Evolutionary conservation across 2,329 filamentous ascomycete species (phyloP), one percentile per base, ranked within the genome.

Genomic region (Chrysoporthe puriensis): DNA sequence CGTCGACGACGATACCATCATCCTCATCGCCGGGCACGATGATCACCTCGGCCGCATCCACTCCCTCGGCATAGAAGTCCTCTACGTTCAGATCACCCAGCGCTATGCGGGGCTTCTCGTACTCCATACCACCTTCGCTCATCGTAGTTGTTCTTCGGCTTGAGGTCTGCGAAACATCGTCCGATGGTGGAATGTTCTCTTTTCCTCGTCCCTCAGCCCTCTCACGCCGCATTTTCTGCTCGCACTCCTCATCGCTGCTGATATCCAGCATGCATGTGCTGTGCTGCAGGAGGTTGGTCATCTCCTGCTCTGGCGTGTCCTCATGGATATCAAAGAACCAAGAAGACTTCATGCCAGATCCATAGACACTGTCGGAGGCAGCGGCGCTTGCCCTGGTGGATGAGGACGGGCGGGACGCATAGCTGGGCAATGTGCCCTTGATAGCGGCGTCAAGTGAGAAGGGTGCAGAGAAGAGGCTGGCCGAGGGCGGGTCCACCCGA

Each of bases 311-410:
- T 8, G 91, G 88, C 0, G 92, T 93, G 78, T 99, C 95, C 76
- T 97, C 93, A 76, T 97, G 90, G 74, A 99, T 98, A 68, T 95
- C 91, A 76, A 99, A 98, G 82, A 91, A 91, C 94, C 94, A 97
- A 67, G 85, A 85, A 44, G 88, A 84, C 75, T 91, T 87, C 73
- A 85, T 82, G 81, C 54, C 79, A 71, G 46, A 86, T 57, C 74
- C 73, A 64, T 71, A 67, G 72, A 76, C 68, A 77, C 75, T 68
- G 61, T 77, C 73, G 66, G 74, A 62, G 11, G 6, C 6, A 8
- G 43, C 73, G 71, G 74, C 73, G 71, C 74, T 75, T 64, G 76
- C 71, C 13, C 57, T 65, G 58, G 36, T 36, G 52, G 76, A 69
- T 6, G 75, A 68, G 2, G 76, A 71, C 16, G 76, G 72, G n/a